Evolutionary conservation across 2,329 filamentous ascomycete genomes (phyloP).

Genomic region (Pestalotiopsis sp.): DNA sequence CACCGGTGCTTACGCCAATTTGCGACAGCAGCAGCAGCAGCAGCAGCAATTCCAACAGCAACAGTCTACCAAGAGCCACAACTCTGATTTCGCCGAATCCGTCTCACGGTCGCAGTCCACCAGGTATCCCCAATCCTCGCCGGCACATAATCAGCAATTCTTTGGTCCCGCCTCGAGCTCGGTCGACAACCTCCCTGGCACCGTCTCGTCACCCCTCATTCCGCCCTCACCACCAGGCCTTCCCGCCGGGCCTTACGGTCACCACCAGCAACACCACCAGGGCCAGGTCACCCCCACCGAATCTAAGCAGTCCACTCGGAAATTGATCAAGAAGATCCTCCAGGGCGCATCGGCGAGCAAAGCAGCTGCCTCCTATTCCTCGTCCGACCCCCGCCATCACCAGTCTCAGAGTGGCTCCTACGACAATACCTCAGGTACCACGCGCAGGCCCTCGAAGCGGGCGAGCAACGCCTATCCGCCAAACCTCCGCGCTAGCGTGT

Average conservation of each 20-base stretch:
- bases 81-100: conserved; percentile 49
- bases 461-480: conserved; percentile 49
- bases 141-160: conserved; percentile 34
- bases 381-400: conserved; percentile 21
- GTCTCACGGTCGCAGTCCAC: conserved; percentile 56
- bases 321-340: conserved; percentile 55
- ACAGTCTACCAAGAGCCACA: conserved; percentile 35
- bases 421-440: conserved; percentile 52
- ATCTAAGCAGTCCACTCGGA: conserved; percentile 52
- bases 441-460: conserved; percentile 60
- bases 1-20: conserved; percentile 9
- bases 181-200: conserved; percentile 42
- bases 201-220: conserved; percentile 23
- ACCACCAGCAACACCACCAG: conserved; percentile 13
- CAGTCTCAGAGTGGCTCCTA: conserved; percentile 36
- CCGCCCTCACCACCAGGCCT: conserved; percentile 18
- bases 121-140: conserved; percentile 41
- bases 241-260: conserved; percentile 16
- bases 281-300: conserved; percentile 36
- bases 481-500: conserved; percentile 42
- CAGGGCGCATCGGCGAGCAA: conserved; percentile 5
- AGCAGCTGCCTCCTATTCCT: conserved; percentile 36
- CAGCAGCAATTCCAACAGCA: conserved; percentile 21
- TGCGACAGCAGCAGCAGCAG: conserved; percentile 15
- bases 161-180: conserved; percentile 41